Percentiles rank a stretch among this genome's conserved stretches.
Evolutionary conservation across 179 eudicot genomes (phyloP).

Genomic region (Nepenthes alata): DNA sequence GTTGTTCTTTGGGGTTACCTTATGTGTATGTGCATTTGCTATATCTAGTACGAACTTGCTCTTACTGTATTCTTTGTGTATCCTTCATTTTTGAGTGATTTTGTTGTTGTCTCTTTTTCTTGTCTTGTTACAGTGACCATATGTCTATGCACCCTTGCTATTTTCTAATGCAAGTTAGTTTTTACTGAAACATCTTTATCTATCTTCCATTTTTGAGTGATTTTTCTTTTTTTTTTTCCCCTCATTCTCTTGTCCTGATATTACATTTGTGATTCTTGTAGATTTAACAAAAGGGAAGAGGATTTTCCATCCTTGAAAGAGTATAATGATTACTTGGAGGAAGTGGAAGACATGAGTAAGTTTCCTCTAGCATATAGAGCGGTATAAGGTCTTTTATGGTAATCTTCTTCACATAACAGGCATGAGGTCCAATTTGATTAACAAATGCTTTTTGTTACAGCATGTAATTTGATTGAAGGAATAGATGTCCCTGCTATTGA

Average conservation of each 20-base stretch:
- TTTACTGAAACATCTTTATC: too few relatives aligned
- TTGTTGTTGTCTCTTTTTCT: neutral
- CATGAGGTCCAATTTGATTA: slow-evolving; percentile 4
- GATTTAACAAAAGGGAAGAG: slow-evolving; percentile 85
- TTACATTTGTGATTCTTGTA: slow-evolving; percentile 12
- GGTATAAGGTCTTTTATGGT: neutral
- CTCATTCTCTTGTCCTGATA: too few relatives aligned
- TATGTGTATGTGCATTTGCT: too few relatives aligned
- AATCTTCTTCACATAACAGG: neutral
- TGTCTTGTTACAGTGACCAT: too few relatives aligned
- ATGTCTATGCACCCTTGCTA: too few relatives aligned
- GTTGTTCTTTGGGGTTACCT: too few relatives aligned
- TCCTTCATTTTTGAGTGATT: too few relatives aligned
- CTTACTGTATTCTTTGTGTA: too few relatives aligned
- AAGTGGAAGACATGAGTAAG: slow-evolving; percentile 95
- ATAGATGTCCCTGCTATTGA: slow-evolving; percentile 67
- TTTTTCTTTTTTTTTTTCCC: too few relatives aligned
- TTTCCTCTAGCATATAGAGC: slow-evolving; percentile 1
- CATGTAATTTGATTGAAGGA: slow-evolving; percentile 69
- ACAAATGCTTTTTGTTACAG: slow-evolving; percentile 30
- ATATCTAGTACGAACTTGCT: too few relatives aligned
- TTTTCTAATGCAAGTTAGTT: neutral
- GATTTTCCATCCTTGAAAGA: slow-evolving; percentile 78
- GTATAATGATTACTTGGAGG: slow-evolving; percentile 93
- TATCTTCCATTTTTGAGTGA: too few relatives aligned